Conservation (phyloP, 2,329 filamentous ascomycete genomes). For the Exophiala lecanii-corni region DNA sequence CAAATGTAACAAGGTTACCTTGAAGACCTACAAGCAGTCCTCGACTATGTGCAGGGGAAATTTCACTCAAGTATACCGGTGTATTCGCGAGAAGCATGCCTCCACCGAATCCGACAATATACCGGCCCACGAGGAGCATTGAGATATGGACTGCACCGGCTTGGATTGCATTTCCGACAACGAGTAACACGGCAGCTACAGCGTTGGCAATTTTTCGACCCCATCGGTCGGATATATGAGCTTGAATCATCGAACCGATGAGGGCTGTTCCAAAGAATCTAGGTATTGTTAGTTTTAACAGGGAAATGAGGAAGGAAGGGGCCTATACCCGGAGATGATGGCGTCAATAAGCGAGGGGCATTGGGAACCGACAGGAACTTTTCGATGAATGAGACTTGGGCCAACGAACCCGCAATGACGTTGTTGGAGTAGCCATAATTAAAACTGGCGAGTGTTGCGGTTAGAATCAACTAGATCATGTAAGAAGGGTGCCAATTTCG, state of each 20-base stretch:
- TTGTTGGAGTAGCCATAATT: slow-evolving; percentile 31
- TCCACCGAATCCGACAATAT: slow-evolving; percentile 16
- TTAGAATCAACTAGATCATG: slow-evolving; percentile 16
- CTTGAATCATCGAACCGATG: slow-evolving; percentile 25
- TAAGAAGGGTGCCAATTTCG: too few species aligned
- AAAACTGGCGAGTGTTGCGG: slow-evolving; percentile 29
- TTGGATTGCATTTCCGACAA: slow-evolving; percentile 21
- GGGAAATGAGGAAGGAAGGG: neutral
- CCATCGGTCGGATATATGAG: slow-evolving; percentile 25
- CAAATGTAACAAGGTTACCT: slow-evolving; percentile 27
- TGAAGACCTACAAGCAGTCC: slow-evolving; percentile 43
- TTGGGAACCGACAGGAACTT: slow-evolving; percentile 26
- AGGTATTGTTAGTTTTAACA: neutral
- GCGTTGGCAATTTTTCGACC: slow-evolving; percentile 23
- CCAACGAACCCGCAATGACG: slow-evolving; percentile 29
- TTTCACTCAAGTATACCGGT: slow-evolving; percentile 48
- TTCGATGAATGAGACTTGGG: slow-evolving; percentile 28
- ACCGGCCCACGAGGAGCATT: slow-evolving; percentile 18
- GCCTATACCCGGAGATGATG: slow-evolving; percentile 22
- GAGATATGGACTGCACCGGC: slow-evolving; percentile 18
- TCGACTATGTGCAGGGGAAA: slow-evolving; percentile 45
- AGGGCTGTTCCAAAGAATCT: slow-evolving; percentile 26
- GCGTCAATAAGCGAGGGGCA: slow-evolving; percentile 21
- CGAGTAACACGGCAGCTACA: slow-evolving; percentile 17
- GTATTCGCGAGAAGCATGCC: slow-evolving; percentile 19